Evolutionary conservation across 2,329 filamentous ascomycete species (phyloP).

Genomic region (Penicillium sp.): DNA sequence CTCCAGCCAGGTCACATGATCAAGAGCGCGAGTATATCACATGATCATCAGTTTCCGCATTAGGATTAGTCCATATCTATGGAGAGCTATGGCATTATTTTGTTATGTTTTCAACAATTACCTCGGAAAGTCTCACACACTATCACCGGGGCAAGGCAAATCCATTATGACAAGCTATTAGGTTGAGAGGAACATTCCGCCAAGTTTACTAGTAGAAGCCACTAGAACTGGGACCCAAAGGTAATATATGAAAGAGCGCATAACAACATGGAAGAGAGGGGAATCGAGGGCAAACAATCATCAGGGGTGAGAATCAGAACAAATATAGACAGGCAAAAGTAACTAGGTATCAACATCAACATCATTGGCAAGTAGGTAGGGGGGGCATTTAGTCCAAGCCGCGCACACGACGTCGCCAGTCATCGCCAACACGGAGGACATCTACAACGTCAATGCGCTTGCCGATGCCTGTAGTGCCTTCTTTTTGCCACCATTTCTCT

Average conservation of each 20-base stretch:
- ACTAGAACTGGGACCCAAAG: not conserved
- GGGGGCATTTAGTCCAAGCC: conserved; percentile 51
- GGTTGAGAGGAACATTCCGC: not conserved
- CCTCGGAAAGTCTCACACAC: not conserved
- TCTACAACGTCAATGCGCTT: conserved; percentile 88
- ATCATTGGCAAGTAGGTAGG: conserved; percentile 6
- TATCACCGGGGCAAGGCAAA: not conserved
- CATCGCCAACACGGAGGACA: conserved; percentile 74
- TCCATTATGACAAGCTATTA: conserved; percentile 6
- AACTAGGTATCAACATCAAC: conserved; percentile 26
- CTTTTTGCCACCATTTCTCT: conserved; percentile 60
- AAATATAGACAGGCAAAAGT: conserved; percentile 23
- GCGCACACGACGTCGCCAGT: conserved; percentile 78
- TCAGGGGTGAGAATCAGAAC: conserved; percentile 14
- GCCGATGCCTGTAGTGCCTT: conserved; percentile 79
- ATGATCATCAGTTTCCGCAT: conserved; percentile 21
- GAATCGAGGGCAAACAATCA: conserved; percentile 27
- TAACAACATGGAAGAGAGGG: conserved; percentile 12
- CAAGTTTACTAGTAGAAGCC: not conserved
- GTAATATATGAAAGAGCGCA: conserved; percentile 9
- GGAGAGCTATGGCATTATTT: not conserved
- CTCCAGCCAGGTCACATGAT: conserved; percentile 8
- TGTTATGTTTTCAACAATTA: not conserved
- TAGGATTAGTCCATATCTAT: conserved; percentile 5
- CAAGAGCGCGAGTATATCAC: conserved; percentile 19